Base-by-base conservation (phyloP, 305 asterid species). In the Rubia peregrina region DNA sequence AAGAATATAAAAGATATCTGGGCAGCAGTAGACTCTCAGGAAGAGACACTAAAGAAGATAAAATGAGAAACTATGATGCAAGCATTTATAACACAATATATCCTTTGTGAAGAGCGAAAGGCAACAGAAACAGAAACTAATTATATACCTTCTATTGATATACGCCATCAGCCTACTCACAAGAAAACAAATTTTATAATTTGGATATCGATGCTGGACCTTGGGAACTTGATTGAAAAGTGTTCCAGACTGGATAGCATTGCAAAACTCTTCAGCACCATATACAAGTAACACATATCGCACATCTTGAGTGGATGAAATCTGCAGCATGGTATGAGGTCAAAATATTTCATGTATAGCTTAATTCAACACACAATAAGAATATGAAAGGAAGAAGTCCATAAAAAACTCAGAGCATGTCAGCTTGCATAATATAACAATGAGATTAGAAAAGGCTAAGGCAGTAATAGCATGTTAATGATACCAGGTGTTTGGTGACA, bases 241-340 rank as follows among this genome's bases (percentile, higher is more conserved):
- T 76, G 92, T 83, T 73, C 76, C 85, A 70, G 76, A 82, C 69
- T 61, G 48, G 70, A 90, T 79, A 77, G 81, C 85, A 78, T 85
- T 83, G 82, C 96, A 90, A 80, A 93, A 93, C 73, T 89, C 97
- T 80, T 88, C 98, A 60, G 98, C 98, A 78, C 87, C 95, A 16
- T 81, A 89, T 77, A 93, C 75, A 73, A 93, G 79, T 69, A 88
- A 72, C 61, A 91, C 77, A 77, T 93, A 93, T 17, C 88, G 80
- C 71, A 83, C 85, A 75, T 75, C 69, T 57, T 66, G 73, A 64
- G 79, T 88, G 30, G 91, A 73, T 71, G 89, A 75, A 74, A 82
- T 70, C 98, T 93, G 94, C 85, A 83, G 22, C 65, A 62, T 62
- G 80, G 55, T 70, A 42, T 76, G 33, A 60, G 24, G 53, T 61